Evolutionary conservation across 345 rosid genomes (phyloP), one percentile per base, ranked within the genome.

Genomic region (Melastoma malabathricum): DNA sequence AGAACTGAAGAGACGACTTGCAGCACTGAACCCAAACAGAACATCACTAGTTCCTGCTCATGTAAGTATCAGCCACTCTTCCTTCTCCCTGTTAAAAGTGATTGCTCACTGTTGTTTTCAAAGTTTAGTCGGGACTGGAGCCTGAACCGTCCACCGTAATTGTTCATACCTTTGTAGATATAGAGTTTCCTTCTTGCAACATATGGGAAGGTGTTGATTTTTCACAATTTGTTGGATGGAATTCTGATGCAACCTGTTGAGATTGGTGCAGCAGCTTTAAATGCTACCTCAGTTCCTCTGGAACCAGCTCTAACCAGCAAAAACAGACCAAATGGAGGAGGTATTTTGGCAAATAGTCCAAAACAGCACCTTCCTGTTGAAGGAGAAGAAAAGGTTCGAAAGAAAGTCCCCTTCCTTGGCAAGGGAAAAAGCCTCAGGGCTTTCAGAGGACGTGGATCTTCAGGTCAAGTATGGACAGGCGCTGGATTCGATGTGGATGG

Each of bases 1-100:
- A 78, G 94, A 81, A 68, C 64, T 89, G 60, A 89, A 86, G 79
- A 76, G 87, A 64, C 76, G 90, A 46, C 58, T 86, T 64, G 84
- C 74, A 67, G 90, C 90, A n/a, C 65, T 86, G 54, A 86, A 86
- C 69, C 94, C 83, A 16, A 63, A 68, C 51, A 75, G 84, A 65
- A 64, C 72, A 20, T 74, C 94, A 18, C 29, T 54, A 43, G 63
- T 79, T 57, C 17, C 64, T 55, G 63, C 56, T 60, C 72, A 68
- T 60, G 94, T 84, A 67, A 68, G 61, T 39, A 62, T 68, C 68
- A 58, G 56, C 60, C 17, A 23, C 25, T 49, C 50, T 61, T 15
- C 49, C 10, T 12, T 51, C 41, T 34, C 12, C 41, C 41, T 34
- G 41, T 34, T 29, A 5, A 6, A 34, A 12, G 25, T 22, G 12